Evolutionary conservation across 805 yeast genomes (phyloP), one percentile per base, ranked within the genome.

Genomic region (Kuraishia hungarica): DNA sequence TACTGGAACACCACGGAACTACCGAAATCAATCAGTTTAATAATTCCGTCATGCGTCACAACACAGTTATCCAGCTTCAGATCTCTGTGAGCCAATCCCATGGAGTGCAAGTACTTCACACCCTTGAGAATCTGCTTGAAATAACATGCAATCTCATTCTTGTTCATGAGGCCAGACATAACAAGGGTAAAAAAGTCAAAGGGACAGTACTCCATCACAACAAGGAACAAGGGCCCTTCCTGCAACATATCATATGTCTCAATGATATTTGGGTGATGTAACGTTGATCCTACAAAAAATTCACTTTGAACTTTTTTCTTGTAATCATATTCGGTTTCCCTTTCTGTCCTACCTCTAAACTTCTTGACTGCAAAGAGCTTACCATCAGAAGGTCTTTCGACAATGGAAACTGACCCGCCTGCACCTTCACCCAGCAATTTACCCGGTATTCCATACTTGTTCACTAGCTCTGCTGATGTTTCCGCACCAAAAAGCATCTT

Each of bases 41-140:
- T 75, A 13, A 89, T 79, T 1, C 98, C 98, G 23, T 80, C 68
- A 2, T 71, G 69, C 29, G 80, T 80, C 24, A 93, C 94, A 50
- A 92, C 97, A 68, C 97, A 92, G 68, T 93, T 93, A 69, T 93
- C 99, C 39, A 93, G 75, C 67, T 93, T 93, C 60, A 93, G 76
- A 66, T 93, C 99, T 35, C 98, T 80, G 70, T 93, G 98, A 0
- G 97, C 96, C 48, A 93, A 76, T 0, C 97, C 97, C 74, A 84
- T 79, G 2, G 74, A 68, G 63, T 93, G 99, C 58, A 93, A 68
- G 70, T 87, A 89, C 2, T 72, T 65, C 5, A 89, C 90, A 26
- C 97, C 98, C 54, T 76, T 70, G 35, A 84, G 72, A 59, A 93
- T 81, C 69, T 93, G 98, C 63, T 80, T 85, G 67, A 91, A 88